Evolutionary conservation across 345 rosid genomes (phyloP).

Genomic region (Boechera retrofracta): DNA sequence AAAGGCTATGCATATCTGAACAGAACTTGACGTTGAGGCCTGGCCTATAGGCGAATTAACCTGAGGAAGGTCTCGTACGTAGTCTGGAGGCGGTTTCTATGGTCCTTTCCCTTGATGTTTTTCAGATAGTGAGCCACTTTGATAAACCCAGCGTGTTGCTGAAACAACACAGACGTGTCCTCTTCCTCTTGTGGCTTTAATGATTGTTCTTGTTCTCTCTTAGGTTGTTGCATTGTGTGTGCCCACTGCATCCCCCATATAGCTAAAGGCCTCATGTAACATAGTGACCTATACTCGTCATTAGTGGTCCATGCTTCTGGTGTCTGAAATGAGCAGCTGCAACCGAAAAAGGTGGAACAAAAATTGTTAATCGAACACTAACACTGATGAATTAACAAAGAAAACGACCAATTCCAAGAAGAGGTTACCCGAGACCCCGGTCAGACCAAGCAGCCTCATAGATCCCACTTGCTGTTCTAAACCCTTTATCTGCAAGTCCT

Average conservation of each 20-base stretch:
- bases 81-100: slow-evolving; percentile 52
- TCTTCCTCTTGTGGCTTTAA: slow-evolving; percentile 34
- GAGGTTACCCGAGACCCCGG: slow-evolving; percentile 65
- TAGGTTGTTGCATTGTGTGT: slow-evolving; percentile 53
- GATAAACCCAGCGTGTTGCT: slow-evolving; percentile 65
- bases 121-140: slow-evolving; percentile 64
- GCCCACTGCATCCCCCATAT: slow-evolving; percentile 92
- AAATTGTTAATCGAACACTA: neutral
- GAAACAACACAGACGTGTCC: slow-evolving; percentile 44
- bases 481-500: slow-evolving; percentile 57
- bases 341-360: neutral
- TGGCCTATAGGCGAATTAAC: slow-evolving; percentile 41
- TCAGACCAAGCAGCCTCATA: slow-evolving; percentile 71
- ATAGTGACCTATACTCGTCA: slow-evolving; percentile 60
- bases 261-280: slow-evolving; percentile 86
- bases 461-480: slow-evolving; percentile 67
- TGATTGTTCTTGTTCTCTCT: slow-evolving; percentile 40
- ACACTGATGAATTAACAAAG: neutral
- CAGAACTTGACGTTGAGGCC: neutral
- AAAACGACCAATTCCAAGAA: neutral
- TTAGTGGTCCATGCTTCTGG: slow-evolving; percentile 73
- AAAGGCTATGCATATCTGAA: neutral
- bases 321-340: slow-evolving; percentile 72
- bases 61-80: slow-evolving; percentile 56
- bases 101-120: slow-evolving; percentile 51